A percentile compares a stretch with the other conserved stretches of the same genome.
phyloP scores from a whole-genome alignment of 1,284 basidiomycete species.

The Boletellus deceptivus region DNA sequence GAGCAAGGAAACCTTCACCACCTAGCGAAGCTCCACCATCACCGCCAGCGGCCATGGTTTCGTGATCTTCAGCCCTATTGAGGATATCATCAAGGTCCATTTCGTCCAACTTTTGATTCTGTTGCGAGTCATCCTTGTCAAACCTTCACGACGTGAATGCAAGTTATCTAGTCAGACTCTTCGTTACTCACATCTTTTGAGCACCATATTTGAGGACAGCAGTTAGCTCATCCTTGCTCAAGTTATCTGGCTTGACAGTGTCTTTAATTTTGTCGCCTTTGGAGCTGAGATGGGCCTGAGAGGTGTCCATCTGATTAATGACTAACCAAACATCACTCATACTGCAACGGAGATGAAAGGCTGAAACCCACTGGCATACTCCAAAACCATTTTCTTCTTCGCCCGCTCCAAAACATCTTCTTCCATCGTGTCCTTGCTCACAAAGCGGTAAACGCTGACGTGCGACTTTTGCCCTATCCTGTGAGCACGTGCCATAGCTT shows the following conservation, averaged over 20 bases:
- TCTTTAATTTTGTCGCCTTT: conserved; percentile 70
- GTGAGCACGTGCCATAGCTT: conserved; percentile 98
- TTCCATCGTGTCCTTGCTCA: conserved; percentile 99
- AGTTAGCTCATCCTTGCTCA: conserved; percentile 96
- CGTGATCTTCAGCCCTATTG: conserved; percentile 95
- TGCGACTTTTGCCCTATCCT: conserved; percentile 97
- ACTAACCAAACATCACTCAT: conserved; percentile 48
- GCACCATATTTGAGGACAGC: conserved; percentile 99
- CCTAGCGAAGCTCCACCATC: conserved; percentile 87
- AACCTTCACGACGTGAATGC: conserved; percentile 55
- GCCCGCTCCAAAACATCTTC: conserved; percentile 98
- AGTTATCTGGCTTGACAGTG: conserved; percentile 76
- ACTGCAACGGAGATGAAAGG: conserved; percentile 7
- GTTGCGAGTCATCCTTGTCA: conserved; percentile 92
- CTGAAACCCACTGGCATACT: conserved; percentile 88
- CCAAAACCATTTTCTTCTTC: conserved; percentile 99
- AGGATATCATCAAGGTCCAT: conserved; percentile 99
- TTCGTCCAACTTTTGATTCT: conserved; percentile 96
- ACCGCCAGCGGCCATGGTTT: conserved; percentile 80
- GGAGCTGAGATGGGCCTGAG: conserved; percentile 91
- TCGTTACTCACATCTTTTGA: conserved; percentile 79
- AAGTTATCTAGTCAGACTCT: conserved; percentile 12
- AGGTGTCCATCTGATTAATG: conserved; percentile 99
- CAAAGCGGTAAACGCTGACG: conserved; percentile 97
- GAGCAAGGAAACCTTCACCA: conserved; percentile 94